These are phyloP conservation scores for Fusarium sp. DNA, from an alignment of 2,329 filamentous ascomycete genomes.

Conservation along the genomic window DNA sequence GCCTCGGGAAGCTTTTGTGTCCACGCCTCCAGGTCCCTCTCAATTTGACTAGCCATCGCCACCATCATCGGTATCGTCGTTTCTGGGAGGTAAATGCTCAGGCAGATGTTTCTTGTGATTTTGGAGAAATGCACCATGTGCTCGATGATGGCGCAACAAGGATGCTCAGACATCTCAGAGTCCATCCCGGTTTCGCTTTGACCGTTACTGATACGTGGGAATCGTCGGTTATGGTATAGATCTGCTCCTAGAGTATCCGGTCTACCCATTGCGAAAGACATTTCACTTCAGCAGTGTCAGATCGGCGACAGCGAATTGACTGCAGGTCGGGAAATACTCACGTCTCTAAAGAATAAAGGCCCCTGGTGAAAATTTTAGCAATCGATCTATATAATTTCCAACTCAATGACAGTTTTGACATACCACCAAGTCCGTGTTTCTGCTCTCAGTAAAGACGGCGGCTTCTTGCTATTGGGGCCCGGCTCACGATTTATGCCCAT, in stretches of 20 bases:
- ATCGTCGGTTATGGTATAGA: background rate
- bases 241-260: background rate
- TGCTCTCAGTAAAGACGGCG: background rate
- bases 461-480: background rate
- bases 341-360: background rate
- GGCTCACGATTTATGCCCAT: background rate
- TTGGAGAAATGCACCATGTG: background rate
- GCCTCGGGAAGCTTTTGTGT: background rate
- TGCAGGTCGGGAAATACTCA: background rate
- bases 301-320: fast-evolving
- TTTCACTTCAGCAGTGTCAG: background rate
- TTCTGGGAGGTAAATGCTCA: background rate
- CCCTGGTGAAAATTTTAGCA: background rate
- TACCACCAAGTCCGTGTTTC: background rate
- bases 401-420: background rate
- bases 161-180: background rate
- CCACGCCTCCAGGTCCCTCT: background rate
- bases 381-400: fast-evolving
- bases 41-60: background rate
- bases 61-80: background rate
- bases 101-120: background rate
- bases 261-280: background rate
- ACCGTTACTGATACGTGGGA: background rate
- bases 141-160: background rate
- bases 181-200: background rate